These are phyloP conservation scores for Salix brachista DNA, from an alignment of 345 rosid genomes.

Conservation along the genomic window DNA sequence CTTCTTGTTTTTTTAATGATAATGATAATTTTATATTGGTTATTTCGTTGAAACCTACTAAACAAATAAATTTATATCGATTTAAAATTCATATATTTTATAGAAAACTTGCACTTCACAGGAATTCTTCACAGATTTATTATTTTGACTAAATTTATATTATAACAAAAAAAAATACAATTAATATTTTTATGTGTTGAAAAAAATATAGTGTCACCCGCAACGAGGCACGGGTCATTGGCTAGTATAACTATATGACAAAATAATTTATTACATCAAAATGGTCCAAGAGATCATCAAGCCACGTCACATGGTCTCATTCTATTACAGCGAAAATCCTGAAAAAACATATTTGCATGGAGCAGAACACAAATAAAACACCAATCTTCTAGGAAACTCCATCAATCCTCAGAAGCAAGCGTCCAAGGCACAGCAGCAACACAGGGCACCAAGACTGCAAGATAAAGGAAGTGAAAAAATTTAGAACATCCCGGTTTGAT, in stretches of 20 bases:
- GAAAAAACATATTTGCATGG: background rate
- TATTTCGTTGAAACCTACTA: no score
- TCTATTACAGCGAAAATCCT: background rate
- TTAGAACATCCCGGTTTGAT: background rate
- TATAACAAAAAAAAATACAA: no score
- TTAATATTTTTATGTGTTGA: no score
- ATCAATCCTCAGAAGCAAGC: constrained; percentile 44
- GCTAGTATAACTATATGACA: background rate
- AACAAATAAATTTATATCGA: no score
- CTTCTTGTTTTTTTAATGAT: no score
- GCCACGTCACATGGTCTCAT: background rate
- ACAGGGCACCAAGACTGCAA: constrained; percentile 62
- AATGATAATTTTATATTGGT: no score
- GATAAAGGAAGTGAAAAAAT: background rate
- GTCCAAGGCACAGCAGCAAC: constrained; percentile 71
- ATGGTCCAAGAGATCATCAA: background rate
- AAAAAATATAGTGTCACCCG: no score
- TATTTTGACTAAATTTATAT: no score
- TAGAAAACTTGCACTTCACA: no score
- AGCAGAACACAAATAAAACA: background rate
- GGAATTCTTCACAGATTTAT: no score
- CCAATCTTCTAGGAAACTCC: background rate
- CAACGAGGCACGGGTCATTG: no score
- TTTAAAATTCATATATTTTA: no score
- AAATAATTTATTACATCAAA: background rate